A percentile compares a stretch with the other conserved stretches of the same genome.
These are phyloP conservation scores for Tulasnella calospora DNA, from an alignment of 768 basidiomycete genomes.

Conservation along the genomic window DNA sequence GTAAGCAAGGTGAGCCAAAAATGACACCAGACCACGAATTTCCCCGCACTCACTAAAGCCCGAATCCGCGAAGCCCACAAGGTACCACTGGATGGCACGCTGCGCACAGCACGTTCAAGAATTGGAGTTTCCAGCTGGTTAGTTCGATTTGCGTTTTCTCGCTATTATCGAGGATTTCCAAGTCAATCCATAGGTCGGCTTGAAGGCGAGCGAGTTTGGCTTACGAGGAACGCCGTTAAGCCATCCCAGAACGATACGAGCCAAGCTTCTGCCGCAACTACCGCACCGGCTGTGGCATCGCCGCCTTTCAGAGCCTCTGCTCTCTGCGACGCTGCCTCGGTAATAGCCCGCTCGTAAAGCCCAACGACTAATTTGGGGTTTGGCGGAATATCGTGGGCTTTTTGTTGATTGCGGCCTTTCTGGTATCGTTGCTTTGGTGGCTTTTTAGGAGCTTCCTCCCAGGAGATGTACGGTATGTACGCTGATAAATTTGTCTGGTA, in stretches of 20 bases:
- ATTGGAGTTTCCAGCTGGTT: slow-evolving; percentile 38
- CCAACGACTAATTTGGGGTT: slow-evolving; percentile 45
- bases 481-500: slow-evolving; percentile 16
- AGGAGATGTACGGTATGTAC: slow-evolving; percentile 20
- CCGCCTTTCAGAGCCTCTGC: slow-evolving; percentile 49
- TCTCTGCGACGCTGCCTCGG: slow-evolving; percentile 53
- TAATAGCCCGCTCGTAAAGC: slow-evolving; percentile 69
- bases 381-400: slow-evolving; percentile 30
- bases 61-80: slow-evolving; percentile 76
- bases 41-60: slow-evolving; percentile 49
- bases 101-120: slow-evolving; percentile 58
- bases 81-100: slow-evolving; percentile 71
- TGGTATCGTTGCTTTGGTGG: slow-evolving; percentile 41
- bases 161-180: slow-evolving; percentile 37
- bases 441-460: slow-evolving; percentile 43
- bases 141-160: slow-evolving; percentile 35
- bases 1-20: neutral
- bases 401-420: slow-evolving; percentile 22
- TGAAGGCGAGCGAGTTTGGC: slow-evolving; percentile 30
- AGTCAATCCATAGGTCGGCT: neutral
- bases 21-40: neutral
- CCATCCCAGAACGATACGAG: slow-evolving; percentile 62
- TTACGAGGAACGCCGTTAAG: slow-evolving; percentile 65
- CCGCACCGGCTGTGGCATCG: slow-evolving; percentile 18
- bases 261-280: slow-evolving; percentile 51